phyloP scores from a whole-genome alignment of 2,329 filamentous ascomycete species.

The Furcasterigmium sp. region DNA sequence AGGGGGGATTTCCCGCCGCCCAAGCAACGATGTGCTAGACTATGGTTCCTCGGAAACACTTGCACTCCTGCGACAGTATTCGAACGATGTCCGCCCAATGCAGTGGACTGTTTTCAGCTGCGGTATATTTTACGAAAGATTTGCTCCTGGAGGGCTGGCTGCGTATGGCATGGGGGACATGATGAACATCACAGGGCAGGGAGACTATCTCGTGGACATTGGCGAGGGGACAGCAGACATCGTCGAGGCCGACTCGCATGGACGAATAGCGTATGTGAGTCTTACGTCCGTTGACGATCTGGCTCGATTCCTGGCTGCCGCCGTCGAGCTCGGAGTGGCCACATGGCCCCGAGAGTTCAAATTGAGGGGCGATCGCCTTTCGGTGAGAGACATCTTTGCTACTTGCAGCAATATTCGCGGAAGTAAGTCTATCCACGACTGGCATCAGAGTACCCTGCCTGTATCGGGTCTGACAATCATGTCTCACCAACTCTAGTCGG shows the following conservation, averaged over 20 bases:
- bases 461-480: too few relatives aligned
- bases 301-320: slow-evolving; percentile 64
- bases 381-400: slow-evolving; percentile 52
- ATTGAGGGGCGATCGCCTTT: slow-evolving; percentile 63
- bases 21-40: slow-evolving; percentile 52
- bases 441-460: slow-evolving; percentile 7
- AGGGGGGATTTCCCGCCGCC: slow-evolving; percentile 52
- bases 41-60: slow-evolving; percentile 53
- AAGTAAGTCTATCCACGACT: too few relatives aligned
- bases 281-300: slow-evolving; percentile 68
- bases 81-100: slow-evolving; percentile 44
- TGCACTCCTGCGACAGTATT: slow-evolving; percentile 49
- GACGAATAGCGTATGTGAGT: slow-evolving; percentile 50
- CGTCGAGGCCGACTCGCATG: slow-evolving; percentile 46
- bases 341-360: slow-evolving; percentile 65
- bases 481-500: too few relatives aligned
- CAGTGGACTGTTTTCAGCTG: slow-evolving; percentile 68
- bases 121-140: slow-evolving; percentile 71
- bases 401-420: slow-evolving; percentile 43
- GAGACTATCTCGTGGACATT: slow-evolving; percentile 63
- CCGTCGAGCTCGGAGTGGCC: slow-evolving; percentile 54
- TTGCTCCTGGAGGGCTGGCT: slow-evolving; percentile 61
- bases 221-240: slow-evolving; percentile 53
- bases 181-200: slow-evolving; percentile 49
- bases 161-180: slow-evolving; percentile 52